A percentile compares a stretch with the other conserved stretches of the same genome.
Conservation (phyloP, 495 filamentous ascomycete species). For the Sabuloglossum arenarium region DNA sequence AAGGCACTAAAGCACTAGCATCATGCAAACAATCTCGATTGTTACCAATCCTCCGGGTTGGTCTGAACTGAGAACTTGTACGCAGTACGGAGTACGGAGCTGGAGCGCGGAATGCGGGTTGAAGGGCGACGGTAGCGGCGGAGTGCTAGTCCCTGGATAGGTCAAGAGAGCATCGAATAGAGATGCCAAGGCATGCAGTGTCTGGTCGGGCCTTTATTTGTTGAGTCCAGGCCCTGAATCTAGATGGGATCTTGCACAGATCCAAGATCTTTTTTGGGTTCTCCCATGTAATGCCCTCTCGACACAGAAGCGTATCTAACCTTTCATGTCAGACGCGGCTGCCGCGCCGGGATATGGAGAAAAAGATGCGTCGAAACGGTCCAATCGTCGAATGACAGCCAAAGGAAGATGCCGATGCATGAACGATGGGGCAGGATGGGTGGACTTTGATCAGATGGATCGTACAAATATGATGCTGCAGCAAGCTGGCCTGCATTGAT, state of each 20-base stretch:
- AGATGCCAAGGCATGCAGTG: not conserved
- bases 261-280: not conserved
- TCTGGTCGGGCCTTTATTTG: not conserved
- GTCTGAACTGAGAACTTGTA: not conserved
- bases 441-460: not conserved
- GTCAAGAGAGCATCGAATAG: too few species aligned
- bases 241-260: conserved; percentile 1
- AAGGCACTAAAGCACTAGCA: not conserved
- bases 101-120: not conserved
- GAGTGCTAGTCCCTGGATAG: too few species aligned
- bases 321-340: not conserved
- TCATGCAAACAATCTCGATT: not conserved
- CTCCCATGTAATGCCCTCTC: not conserved
- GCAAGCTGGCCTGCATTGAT: not conserved
- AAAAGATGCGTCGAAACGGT: not conserved
- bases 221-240: not conserved
- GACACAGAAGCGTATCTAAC: not conserved
- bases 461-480: not conserved
- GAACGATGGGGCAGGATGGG: not conserved
- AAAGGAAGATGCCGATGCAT: not conserved
- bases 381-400: not conserved
- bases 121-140: not conserved
- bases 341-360: not conserved
- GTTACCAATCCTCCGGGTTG: not conserved
- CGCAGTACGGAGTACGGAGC: too few species aligned